phyloP scores from a whole-genome alignment of 225 moss, liverwort and hornwort species.

The Sphagnum tenellum region DNA sequence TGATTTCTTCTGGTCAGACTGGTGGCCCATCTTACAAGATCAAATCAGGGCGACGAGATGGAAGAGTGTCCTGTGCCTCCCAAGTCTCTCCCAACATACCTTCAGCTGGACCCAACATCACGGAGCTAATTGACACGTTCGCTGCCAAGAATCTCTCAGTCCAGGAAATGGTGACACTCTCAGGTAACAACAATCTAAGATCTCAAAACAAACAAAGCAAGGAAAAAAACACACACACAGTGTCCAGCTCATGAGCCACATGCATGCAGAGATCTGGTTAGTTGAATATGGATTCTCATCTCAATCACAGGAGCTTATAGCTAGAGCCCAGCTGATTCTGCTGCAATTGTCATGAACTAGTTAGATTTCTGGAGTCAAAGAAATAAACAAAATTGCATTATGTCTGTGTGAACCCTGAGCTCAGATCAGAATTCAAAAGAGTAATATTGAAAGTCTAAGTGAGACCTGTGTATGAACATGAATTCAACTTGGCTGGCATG shows the following conservation, averaged over 20 bases:
- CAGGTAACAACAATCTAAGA: slow-evolving; percentile 14
- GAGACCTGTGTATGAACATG: no score
- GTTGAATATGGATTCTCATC: no score
- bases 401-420: neutral
- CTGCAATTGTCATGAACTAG: no score
- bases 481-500: neutral
- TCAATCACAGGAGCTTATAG: no score
- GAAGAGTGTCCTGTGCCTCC: slow-evolving; percentile 5
- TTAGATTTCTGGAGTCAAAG: neutral
- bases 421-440: neutral
- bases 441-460: no score
- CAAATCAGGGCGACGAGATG: slow-evolving; percentile 20
- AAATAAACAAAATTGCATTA: neutral
- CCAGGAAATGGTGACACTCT: slow-evolving; percentile 16
- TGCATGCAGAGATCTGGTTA: no score
- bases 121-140: neutral
- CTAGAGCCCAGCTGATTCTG: no score
- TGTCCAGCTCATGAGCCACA: no score
- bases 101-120: neutral
- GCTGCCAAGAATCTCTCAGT: slow-evolving; percentile 4
- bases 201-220: neutral
- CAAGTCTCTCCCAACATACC: slow-evolving; percentile 12
- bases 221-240: neutral
- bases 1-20: slow-evolving; percentile 3
- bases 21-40: slow-evolving; percentile 2